These are phyloP conservation scores for Paecilomyces sp. DNA, from an alignment of 2,329 filamentous ascomycete species.

Conservation along the genomic window DNA sequence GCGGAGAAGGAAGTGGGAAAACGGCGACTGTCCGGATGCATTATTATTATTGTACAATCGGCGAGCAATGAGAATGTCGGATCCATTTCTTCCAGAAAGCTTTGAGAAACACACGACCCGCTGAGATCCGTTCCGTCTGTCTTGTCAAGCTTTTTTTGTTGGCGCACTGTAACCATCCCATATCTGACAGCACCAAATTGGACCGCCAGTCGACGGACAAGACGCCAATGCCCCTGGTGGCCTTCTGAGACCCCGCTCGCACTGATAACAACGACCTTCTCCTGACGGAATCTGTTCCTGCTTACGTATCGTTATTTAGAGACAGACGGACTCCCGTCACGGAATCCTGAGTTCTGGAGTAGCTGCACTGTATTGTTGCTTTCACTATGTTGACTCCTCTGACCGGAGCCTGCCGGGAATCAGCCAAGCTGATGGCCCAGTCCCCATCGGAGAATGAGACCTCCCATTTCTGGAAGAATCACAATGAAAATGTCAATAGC, in stretches of 20 bases:
- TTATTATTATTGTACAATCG: not conserved
- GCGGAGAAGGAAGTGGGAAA: not conserved
- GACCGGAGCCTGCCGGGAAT: not conserved
- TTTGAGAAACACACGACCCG: not conserved
- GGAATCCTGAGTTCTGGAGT: not conserved
- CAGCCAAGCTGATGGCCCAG: not conserved
- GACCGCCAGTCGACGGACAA: not conserved
- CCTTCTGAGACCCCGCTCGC: not conserved
- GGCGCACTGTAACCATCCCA: not conserved
- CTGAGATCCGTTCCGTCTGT: not conserved
- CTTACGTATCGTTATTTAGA: not conserved
- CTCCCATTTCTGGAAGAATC: not conserved
- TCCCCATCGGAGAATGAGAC: not conserved
- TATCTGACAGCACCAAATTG: not conserved
- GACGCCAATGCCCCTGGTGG: not conserved
- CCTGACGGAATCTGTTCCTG: not conserved
- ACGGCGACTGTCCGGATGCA: too few species aligned
- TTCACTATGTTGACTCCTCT: not conserved
- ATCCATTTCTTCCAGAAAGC: not conserved
- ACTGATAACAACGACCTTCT: not conserved
- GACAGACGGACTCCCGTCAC: not conserved
- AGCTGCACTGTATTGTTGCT: not conserved
- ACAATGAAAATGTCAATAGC: not conserved
- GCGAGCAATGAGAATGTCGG: not conserved
- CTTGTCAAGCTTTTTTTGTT: not conserved